Evolutionary conservation across 2,329 filamentous ascomycete species (phyloP).

Genomic region (Monilinia fructicola): DNA sequence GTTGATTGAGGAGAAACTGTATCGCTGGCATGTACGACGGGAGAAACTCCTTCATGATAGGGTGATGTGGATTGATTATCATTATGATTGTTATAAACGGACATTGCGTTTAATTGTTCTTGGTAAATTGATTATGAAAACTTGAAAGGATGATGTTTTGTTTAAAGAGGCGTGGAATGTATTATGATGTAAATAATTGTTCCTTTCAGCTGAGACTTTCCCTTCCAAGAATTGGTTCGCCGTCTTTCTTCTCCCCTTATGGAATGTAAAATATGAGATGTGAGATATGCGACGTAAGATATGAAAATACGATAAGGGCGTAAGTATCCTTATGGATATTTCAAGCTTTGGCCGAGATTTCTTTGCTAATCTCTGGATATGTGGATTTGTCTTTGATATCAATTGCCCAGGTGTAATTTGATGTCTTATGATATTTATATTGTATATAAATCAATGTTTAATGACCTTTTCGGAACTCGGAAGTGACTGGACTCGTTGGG

Average conservation of each 20-base stretch:
- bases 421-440: neutral
- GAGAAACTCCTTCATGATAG: constrained; percentile 11
- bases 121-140: neutral
- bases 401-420: neutral
- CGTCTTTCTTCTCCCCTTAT: neutral
- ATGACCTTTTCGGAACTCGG: neutral
- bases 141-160: neutral
- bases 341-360: constrained; percentile 2
- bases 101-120: constrained; percentile 1
- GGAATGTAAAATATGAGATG: neutral
- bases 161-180: constrained; percentile 7
- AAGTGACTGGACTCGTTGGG: neutral
- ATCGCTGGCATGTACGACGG: neutral
- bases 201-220: neutral
- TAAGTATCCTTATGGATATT: too few species aligned
- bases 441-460: neutral
- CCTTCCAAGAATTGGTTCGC: neutral
- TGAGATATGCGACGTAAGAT: too few species aligned
- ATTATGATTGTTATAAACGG: neutral
- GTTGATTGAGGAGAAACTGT: constrained; percentile 17
- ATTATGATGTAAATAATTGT: neutral
- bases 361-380: neutral
- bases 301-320: too few species aligned
- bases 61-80: neutral
- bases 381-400: neutral